phyloP scores from a whole-genome alignment of 495 filamentous ascomycete species.

The Ramalina peruviana region DNA sequence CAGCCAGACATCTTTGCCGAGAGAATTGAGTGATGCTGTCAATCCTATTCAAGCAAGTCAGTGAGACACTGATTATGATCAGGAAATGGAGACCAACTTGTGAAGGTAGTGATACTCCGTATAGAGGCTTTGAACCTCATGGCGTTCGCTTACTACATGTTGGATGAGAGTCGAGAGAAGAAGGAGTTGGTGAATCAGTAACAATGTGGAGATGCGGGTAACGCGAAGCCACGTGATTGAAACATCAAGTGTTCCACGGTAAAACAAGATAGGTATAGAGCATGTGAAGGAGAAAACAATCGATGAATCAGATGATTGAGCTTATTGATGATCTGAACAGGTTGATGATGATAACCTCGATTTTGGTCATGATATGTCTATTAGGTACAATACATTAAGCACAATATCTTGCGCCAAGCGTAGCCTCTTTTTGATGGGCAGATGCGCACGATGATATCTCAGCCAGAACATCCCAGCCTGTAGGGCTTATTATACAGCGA shows the following conservation, averaged over 20 bases:
- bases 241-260: too few relatives aligned
- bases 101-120: conserved; percentile 68
- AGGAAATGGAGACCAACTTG: conserved; percentile 41
- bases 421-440: not conserved
- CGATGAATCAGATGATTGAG: too few relatives aligned
- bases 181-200: too few relatives aligned
- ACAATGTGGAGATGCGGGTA: too few relatives aligned
- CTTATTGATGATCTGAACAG: too few relatives aligned
- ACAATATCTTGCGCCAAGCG: too few relatives aligned
- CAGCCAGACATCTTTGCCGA: conserved; percentile 90
- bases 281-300: too few relatives aligned
- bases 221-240: too few relatives aligned
- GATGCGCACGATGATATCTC: not conserved
- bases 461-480: too few relatives aligned
- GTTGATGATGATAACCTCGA: not conserved
- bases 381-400: conserved; percentile 4
- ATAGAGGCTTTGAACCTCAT: conserved; percentile 79
- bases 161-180: too few relatives aligned
- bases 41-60: conserved; percentile 43
- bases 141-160: not conserved
- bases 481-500: too few relatives aligned
- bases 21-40: conserved; percentile 65
- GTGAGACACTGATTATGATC: not conserved
- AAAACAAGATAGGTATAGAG: too few relatives aligned
- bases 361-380: not conserved